Evolutionary conservation across 306 rosid genomes (phyloP).

Genomic region (Trichosanthes truncata): DNA sequence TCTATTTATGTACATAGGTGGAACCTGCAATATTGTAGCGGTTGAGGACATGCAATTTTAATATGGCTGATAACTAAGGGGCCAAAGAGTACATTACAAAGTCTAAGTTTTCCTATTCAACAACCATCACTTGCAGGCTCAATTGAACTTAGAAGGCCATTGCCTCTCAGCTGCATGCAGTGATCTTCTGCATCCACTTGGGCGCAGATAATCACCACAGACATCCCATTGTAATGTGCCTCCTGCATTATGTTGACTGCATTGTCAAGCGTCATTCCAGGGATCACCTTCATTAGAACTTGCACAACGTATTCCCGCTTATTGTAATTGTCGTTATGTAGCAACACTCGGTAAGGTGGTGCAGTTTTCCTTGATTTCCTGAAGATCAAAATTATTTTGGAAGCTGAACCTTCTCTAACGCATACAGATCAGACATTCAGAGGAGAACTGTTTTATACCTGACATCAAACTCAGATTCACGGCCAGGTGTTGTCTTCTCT

Average conservation of each 20-base stretch:
- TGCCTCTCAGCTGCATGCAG: constrained; percentile 90
- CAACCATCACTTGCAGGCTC: constrained; percentile 85
- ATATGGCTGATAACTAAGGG: neutral
- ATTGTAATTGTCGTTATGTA: constrained; percentile 78
- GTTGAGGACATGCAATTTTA: neutral
- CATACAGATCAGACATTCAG: neutral
- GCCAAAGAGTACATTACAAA: neutral
- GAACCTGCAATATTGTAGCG: neutral
- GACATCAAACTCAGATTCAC: constrained; percentile 69
- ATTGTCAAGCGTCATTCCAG: constrained; percentile 80
- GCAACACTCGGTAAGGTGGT: constrained; percentile 75
- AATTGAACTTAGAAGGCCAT: constrained; percentile 76
- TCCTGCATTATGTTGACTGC: constrained; percentile 95
- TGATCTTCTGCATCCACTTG: constrained; percentile 94
- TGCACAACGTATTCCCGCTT: constrained; percentile 92
- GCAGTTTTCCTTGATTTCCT: constrained; percentile 68
- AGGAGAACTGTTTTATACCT: constrained; percentile 24
- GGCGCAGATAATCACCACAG: constrained; percentile 77
- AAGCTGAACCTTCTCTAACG: neutral
- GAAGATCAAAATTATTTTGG: constrained; percentile 2
- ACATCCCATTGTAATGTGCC: constrained; percentile 73
- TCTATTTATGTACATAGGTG: constrained; percentile 9
- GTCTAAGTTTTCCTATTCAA: constrained; percentile 13
- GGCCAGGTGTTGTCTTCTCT: constrained; percentile 71
- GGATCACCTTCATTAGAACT: constrained; percentile 93